Evolutionary conservation across 192 early-diverging fungal species (phyloP), one percentile per base, ranked within the genome.

Genomic region (Gryganskiella cystojenkinii): DNA sequence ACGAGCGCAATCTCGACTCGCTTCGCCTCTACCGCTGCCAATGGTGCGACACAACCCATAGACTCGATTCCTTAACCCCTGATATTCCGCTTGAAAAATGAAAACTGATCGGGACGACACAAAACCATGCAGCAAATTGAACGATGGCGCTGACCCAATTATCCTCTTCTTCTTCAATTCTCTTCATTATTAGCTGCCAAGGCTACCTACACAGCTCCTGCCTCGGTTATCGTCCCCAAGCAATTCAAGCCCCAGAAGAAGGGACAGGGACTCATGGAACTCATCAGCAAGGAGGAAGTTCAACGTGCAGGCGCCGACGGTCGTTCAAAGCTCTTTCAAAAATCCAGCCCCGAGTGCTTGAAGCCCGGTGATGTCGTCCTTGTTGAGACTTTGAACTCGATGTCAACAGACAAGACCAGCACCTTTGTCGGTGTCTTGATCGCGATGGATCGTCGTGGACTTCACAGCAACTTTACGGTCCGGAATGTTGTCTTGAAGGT

Each of bases 381-480:
- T 24, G 92, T 94, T 4, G 92, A 93, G 68, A 88, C 87, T 9
- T 65, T 85, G 46, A 93, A 86, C 70, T 86, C 87, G 33, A 76
- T 76, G 67, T 70, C 80, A 17, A 54, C 62, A 33, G 64, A 76
- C 30, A 76, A 70, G 64, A 85, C 87, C 6, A 81, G 85, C 42
- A 85, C 71, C n/a, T 94, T 94, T 74, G 83, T 89, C 40, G 93
- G 93, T 17, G 84, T 93, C 15, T 86, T 90, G 40, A 91, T 93
- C 68, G 88, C 90, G 17, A 91, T 94, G 44, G 86, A 87, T 61
- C 83, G 92, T 60, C 86, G 88, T 45, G 93, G 91, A 5, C 78
- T 92, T 20, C 90, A 93, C 52, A 92, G 91, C 43, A 89, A 86
- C 71, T 92, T 94, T 66, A 92, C 89, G 8, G 81, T 94, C 69